Evolutionary conservation across 192 early-diverging fungal genomes (phyloP).

Genomic region (Piromyces sp.): DNA sequence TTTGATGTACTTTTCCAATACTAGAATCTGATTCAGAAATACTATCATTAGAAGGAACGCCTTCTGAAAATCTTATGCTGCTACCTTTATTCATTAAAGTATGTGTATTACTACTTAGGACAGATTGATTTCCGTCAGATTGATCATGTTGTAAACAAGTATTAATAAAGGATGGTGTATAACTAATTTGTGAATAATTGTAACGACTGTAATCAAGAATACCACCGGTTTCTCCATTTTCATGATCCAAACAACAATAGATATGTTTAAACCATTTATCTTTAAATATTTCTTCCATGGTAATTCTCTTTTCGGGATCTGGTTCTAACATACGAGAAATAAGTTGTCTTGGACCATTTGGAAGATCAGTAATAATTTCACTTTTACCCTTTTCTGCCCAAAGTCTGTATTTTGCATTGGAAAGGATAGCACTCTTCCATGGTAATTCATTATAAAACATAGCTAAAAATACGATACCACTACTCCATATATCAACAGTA

Average conservation of each 20-base stretch:
- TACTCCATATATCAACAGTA: conserved; percentile 8
- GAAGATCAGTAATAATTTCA: conserved; percentile 8
- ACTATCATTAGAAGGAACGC: background rate
- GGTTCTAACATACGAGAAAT: conserved; percentile 48
- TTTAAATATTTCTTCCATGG: conserved; percentile 2
- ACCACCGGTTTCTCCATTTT: background rate
- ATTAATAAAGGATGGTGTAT: background rate
- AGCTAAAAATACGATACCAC: conserved; percentile 7
- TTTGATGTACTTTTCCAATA: background rate
- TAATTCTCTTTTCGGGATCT: conserved; percentile 29
- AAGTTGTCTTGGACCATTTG: conserved; percentile 4
- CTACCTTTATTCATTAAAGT: background rate
- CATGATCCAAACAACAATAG: background rate
- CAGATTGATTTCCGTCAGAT: background rate
- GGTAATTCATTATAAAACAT: conserved; percentile 13
- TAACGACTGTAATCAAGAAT: background rate
- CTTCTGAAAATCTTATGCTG: background rate
- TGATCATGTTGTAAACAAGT: background rate
- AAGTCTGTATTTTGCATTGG: conserved; percentile 1
- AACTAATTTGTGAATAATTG: background rate
- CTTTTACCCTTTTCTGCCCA: conserved; percentile 12
- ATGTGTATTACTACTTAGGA: background rate
- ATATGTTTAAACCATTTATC: background rate
- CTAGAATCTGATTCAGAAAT: background rate
- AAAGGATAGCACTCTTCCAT: background rate